phyloP scores from a whole-genome alignment of 192 early-diverging fungal species.

The Anaeromyces robustus region DNA sequence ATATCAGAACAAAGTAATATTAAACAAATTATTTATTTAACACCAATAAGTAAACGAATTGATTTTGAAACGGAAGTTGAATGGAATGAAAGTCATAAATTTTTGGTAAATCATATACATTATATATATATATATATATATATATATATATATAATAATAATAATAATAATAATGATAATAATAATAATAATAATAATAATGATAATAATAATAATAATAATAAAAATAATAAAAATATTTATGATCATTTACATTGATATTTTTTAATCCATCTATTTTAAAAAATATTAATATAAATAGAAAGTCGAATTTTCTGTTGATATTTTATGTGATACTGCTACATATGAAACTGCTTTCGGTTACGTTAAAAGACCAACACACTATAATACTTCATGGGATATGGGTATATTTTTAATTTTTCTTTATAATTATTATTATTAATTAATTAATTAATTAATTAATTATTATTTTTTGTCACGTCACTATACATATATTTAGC shows the following conservation, averaged over 20 bases:
- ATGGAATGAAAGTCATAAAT: conserved; percentile 82
- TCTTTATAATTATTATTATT: too few relatives aligned
- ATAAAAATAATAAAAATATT: too few relatives aligned
- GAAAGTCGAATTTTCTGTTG: conserved; percentile 87
- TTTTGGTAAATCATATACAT: conserved; percentile 34
- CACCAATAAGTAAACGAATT: conserved; percentile 48
- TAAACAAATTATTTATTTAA: conserved; percentile 59
- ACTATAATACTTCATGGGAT: conserved; percentile 88
- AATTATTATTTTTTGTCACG: too few relatives aligned
- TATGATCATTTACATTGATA: too few relatives aligned
- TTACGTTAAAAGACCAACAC: conserved; percentile 77
- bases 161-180: too few relatives aligned
- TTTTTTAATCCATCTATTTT: too few relatives aligned
- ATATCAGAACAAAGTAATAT: conserved; percentile 52
- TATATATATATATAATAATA: too few relatives aligned
- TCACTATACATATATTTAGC: conserved; percentile 27
- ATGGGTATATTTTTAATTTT: conserved; percentile 14
- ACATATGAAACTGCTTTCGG: conserved; percentile 97
- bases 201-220: too few relatives aligned
- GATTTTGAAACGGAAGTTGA: conserved; percentile 81
- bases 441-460: too few relatives aligned
- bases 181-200: too few relatives aligned
- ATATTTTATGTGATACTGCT: conserved; percentile 63
- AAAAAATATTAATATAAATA: conserved; percentile 14
- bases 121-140: too few relatives aligned